Conservation (phyloP, 768 basidiomycete species). For the Pholiota molesta region DNA sequence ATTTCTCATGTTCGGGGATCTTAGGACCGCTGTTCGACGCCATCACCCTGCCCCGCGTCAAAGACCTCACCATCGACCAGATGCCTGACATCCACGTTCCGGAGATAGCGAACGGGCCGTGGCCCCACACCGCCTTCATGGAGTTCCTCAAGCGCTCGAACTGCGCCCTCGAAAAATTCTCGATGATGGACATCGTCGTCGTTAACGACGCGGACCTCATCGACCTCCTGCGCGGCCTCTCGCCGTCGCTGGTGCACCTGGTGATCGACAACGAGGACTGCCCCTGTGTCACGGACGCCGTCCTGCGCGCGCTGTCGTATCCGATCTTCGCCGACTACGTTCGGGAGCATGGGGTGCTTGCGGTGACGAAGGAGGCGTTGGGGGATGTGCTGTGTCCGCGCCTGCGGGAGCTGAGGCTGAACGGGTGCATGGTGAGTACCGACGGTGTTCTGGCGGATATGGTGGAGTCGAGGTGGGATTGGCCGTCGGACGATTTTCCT, state of each 20-base stretch:
- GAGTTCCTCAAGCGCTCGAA: slow-evolving; percentile 25
- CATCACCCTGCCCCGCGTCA: slow-evolving; percentile 28
- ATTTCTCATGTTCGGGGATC: slow-evolving; percentile 3
- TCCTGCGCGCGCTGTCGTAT: slow-evolving; percentile 10
- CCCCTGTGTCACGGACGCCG: slow-evolving; percentile 2
- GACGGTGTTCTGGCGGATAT: slow-evolving; percentile 33
- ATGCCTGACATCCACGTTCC: not conserved
- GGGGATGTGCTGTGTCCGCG: slow-evolving; percentile 19
- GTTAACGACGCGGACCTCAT: slow-evolving; percentile 1
- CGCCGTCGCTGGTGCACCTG: slow-evolving; percentile 1
- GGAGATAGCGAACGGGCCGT: slow-evolving; percentile 15
- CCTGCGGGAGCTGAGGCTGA: slow-evolving; percentile 25
- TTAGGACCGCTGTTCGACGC: slow-evolving; percentile 17
- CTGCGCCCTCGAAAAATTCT: slow-evolving; percentile 18
- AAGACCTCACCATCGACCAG: slow-evolving; percentile 22
- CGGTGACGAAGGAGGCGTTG: not conserved
- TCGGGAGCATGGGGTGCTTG: not conserved
- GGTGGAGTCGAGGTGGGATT: slow-evolving; percentile 29
- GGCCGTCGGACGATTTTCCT: not conserved
- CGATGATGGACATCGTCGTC: not conserved
- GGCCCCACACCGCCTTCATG: slow-evolving; percentile 29
- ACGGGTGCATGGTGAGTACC: slow-evolving; percentile 26
- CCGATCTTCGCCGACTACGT: not conserved
- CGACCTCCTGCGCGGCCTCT: slow-evolving; percentile 2
- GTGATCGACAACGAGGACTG: not conserved